These are phyloP conservation scores for Crithidia thermophila DNA, from an alignment of 208 protist species.

Conservation along the genomic window DNA sequence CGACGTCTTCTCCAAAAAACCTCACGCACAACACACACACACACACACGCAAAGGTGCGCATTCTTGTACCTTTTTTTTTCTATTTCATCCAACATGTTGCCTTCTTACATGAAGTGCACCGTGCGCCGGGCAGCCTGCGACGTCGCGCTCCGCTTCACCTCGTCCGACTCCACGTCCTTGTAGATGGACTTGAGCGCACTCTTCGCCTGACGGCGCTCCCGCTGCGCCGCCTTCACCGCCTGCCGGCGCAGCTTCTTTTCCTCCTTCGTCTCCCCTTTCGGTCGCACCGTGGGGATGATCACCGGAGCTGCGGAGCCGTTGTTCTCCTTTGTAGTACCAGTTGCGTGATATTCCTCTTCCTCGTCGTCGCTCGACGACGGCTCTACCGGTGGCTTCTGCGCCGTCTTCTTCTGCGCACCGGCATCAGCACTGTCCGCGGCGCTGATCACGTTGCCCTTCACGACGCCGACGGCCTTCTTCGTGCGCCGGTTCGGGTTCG, in stretches of 20 bases:
- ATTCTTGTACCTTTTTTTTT: too few species aligned
- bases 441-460: conserved; percentile 22
- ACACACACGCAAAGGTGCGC: conserved; percentile 15
- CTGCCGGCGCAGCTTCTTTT: conserved; percentile 81
- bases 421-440: neutral
- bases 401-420: neutral
- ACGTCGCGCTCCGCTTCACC: conserved; percentile 40
- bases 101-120: conserved; percentile 69
- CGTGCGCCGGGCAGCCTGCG: conserved; percentile 49
- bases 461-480: conserved; percentile 29
- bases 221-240: conserved; percentile 79
- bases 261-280: conserved; percentile 84
- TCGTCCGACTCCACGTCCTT: conserved; percentile 75
- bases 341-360: too few species aligned
- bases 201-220: conserved; percentile 79
- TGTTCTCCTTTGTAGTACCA: too few species aligned
- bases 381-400: too few species aligned
- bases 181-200: conserved; percentile 74
- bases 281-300: conserved; percentile 31
- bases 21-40: neutral
- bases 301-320: neutral
- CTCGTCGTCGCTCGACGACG: conserved; percentile 10
- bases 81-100: neutral
- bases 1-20: too few species aligned
- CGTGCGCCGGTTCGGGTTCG: conserved; percentile 8